Base-by-base conservation (phyloP, 768 basidiomycete genomes). In the Tylopilus intermedius region DNA sequence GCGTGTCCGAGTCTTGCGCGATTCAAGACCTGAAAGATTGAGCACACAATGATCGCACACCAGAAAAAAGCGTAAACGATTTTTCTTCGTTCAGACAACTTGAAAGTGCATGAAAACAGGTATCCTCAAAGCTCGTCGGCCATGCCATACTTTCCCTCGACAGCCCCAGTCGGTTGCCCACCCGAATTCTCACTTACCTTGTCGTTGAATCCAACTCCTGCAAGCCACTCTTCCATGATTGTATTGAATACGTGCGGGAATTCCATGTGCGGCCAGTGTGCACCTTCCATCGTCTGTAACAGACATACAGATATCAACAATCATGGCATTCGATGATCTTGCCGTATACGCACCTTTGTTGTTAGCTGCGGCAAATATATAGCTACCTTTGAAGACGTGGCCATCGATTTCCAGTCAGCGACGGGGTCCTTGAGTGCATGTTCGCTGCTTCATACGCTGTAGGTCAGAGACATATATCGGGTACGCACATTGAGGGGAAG, bases 251-350 rank as follows among this genome's bases (percentile, higher is more conserved):
- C 67, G 2, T 66, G 50, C 0, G 84, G 79, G 53, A 75, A 64
- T 63, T 88, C 86, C 18, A 88, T 68, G 35, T 87, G 86, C 8
- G 77, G 71, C 85, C 86, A 88, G 63, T 88, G 86, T 5, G 81
- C 77, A 0, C 79, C 79, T 7, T 68, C 62, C 50, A 86, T 68
- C 2, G 72, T 68, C 82, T 83, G 50, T 7, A 39, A n/a, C 5
- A 49, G 37, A 27, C 27, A 35, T n/a, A 2, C 5, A 13, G 11
- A 33, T 62, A 47, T 55, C 76, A 80, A 53, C n/a, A 18, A 14
- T 26, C 43, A 72, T 60, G 29, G 32, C 13, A n/a, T 30, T 3
- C 4, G 4, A 14, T 22, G 22, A 32, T 10, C n/a, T 1, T 6
- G 13, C 10, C 47, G 67, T 13, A n/a, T 8, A 55, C 64, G 10